Base-by-base conservation (phyloP, 2,329 filamentous ascomycete genomes). In the Neopestalotiopsis sp. region DNA sequence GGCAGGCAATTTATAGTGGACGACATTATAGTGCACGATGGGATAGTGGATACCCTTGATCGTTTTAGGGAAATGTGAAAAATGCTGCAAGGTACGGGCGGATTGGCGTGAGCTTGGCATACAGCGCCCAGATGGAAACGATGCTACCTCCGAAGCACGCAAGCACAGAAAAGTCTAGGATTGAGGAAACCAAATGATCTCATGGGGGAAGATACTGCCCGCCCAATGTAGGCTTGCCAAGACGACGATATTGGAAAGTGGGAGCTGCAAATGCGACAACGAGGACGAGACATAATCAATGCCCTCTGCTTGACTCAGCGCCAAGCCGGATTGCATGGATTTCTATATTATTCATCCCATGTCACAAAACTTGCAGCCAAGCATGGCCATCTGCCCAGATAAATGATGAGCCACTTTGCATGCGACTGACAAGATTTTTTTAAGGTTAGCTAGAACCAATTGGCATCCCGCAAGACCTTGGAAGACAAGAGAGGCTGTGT, bases 131-230 rank as follows among this genome's bases (percentile, higher is more conserved):
- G 45, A 17, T n/a, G 45, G 9, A 52, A n/a, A 52, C 20, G 45
- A 52, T 52, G 45, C 45, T 52, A 52, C 45, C 45, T 52, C 45
- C 45, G 45, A 52, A 52, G 45, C 45, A 52, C 45, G 45, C 45
- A 52, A 52, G 45, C 45, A 52, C 45, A 52, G 24, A n/a, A 20
- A 24, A 9, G 45, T 52, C 45, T 52, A 24, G 45, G 45, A 52
- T 52, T 24, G 45, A 20, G 20, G 17, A 52, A 20, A n/a, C 45
- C 45, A 52, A 20, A 52, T 52, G 17, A 20, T 20, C 45, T 52
- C 45, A 52, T 17, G 9, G 4, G 14, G 42, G 14, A 24, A 52
- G 34, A 9, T n/a, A 24, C 45, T n/a, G 17, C 6, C 17, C 20
- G 45, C 3, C 20, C 45, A 20, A 20, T 52, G 20, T 52, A 20